A percentile compares a stretch with the other conserved stretches of the same genome.
Evolutionary conservation across 352 stramenopile genomes (phyloP).

Genomic region (Phytopythium cucurbitacearum): DNA sequence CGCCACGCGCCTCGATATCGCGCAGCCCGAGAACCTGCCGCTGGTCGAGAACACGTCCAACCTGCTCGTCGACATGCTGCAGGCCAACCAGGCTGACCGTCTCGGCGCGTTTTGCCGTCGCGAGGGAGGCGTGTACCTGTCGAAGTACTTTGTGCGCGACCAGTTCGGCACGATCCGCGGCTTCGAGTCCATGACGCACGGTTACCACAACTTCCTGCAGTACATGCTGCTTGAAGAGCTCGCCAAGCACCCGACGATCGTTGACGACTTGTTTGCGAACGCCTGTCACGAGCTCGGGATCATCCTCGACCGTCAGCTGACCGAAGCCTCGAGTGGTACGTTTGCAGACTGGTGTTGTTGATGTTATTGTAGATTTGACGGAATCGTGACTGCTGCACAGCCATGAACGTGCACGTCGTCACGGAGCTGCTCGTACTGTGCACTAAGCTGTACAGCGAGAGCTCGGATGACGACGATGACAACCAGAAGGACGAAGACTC

Average conservation of each 20-base stretch:
- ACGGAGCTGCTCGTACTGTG: conserved; percentile 67
- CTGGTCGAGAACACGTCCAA: conserved; percentile 77
- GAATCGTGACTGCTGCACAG: conserved; percentile 8
- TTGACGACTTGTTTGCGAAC: conserved; percentile 68
- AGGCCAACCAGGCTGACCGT: conserved; percentile 82
- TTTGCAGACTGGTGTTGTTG: conserved; percentile 1
- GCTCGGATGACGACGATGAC: conserved; percentile 14
- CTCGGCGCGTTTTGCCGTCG: conserved; percentile 78
- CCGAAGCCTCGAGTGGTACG: conserved; percentile 51
- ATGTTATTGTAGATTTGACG: background rate
- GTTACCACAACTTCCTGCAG: conserved; percentile 89
- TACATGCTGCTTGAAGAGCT: conserved; percentile 87
- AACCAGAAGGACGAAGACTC: conserved; percentile 28
- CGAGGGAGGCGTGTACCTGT: conserved; percentile 78
- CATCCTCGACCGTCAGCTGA: conserved; percentile 36
- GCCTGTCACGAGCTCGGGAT: conserved; percentile 57
- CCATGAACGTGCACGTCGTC: conserved; percentile 68
- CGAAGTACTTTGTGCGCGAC: conserved; percentile 87
- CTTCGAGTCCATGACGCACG: conserved; percentile 85
- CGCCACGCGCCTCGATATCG: conserved; percentile 30
- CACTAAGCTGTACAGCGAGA: conserved; percentile 39
- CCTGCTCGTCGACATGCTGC: conserved; percentile 82
- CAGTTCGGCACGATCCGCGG: conserved; percentile 87
- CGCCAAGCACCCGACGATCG: conserved; percentile 62
- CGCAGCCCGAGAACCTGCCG: conserved; percentile 28